Base-by-base conservation (phyloP, 768 basidiomycete species). In the Boletus sensibilis region DNA sequence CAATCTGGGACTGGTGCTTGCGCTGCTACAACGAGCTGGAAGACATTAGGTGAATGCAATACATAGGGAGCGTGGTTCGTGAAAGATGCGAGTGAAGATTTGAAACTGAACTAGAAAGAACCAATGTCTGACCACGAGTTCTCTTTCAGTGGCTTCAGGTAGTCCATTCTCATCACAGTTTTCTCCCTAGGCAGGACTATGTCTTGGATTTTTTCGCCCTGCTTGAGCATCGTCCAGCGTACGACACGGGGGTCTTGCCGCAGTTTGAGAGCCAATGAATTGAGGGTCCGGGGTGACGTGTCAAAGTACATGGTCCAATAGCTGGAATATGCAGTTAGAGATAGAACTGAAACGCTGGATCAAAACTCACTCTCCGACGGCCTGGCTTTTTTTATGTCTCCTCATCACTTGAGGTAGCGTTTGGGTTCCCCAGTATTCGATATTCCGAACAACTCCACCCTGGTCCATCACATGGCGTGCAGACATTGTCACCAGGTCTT, bases 231-330 rank as follows among this genome's bases (percentile, higher is more conserved):
- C 8, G 90, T 91, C 83, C 88, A 90, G 20, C 92, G 82, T 52
- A 96, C 76, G 14, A 96, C 90, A 33, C 88, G 83, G 12, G 92
- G 92, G 65, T 96, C 94, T 50, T 79, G 78, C 9, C 87, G 83
- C 70, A 95, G 80, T 53, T 88, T 77, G 10, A 75, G 72, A 61
- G 85, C 84, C n/a, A 96, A 76, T 1, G 80, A 75, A 7, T 77
- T 75, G 47, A 95, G 76, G 0, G 83, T 85, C 38, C 77, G 76
- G 12, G 93, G 93, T 10, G 88, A 88, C 4, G 90, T 83, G 76
- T 96, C 94, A 69, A 94, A 96, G 67, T 92, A 83, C 77, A 96
- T 82, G 5, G 88, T 86, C 92, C 92, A 95, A 70, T 94, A 94
- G 64, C 93, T 95, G 63, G 45, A 3, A 48, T 21, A 23, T 50